A percentile compares a stretch with the other conserved stretches of the same genome.
Evolutionary conservation across 225 moss, liverwort and hornwort genomes (phyloP).

Genomic region (Lunularia cruciata): DNA sequence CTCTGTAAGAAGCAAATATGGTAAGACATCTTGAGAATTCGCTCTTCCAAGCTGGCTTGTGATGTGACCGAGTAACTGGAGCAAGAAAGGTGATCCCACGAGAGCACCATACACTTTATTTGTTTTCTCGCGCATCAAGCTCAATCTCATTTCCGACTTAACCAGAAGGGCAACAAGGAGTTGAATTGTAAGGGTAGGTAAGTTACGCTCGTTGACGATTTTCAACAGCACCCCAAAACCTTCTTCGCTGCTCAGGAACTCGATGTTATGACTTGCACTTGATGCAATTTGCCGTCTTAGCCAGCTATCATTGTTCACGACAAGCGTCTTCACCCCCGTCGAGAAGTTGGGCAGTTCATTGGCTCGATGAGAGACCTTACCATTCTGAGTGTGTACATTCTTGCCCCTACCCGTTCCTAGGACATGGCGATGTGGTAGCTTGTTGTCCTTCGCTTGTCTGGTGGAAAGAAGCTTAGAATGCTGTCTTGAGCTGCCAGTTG

Average conservation of each 20-base stretch:
- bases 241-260: constrained; percentile 25
- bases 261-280: constrained; percentile 25
- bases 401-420: no score
- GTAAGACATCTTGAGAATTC: constrained; percentile 11
- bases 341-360: no score
- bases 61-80: constrained; percentile 22
- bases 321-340: no score
- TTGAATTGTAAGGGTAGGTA: constrained; percentile 16
- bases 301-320: no score
- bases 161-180: no score
- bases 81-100: constrained; percentile 30
- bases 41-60: constrained; percentile 13
- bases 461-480: no score
- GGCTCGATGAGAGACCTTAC: no score
- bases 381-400: no score
- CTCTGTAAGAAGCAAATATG: constrained; percentile 32
- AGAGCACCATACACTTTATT: constrained; percentile 40
- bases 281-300: no score
- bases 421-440: no score
- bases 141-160: constrained; percentile 38
- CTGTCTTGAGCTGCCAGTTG: no score
- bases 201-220: constrained; percentile 17
- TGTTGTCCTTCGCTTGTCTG: no score
- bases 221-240: constrained; percentile 16
- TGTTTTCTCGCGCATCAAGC: constrained; percentile 30